phyloP scores from a whole-genome alignment of 768 basidiomycete genomes.

The Termitomyces sp. region DNA sequence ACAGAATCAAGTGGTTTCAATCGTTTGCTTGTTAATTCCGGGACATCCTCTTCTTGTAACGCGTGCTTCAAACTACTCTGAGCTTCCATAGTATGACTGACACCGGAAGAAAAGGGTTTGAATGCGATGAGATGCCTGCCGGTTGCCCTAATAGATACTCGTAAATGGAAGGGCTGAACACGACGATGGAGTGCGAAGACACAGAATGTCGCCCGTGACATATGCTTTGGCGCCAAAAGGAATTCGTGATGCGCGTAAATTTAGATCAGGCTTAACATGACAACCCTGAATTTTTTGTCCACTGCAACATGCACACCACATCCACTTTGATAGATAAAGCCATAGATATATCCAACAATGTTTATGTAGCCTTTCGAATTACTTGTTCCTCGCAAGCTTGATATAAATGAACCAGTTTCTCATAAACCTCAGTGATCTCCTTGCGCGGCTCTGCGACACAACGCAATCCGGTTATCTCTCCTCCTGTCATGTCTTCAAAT shows the following conservation, averaged over 20 bases:
- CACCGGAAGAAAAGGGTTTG: not conserved
- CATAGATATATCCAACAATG: not conserved
- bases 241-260: not conserved
- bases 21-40: slow-evolving; percentile 8
- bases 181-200: slow-evolving; percentile 1
- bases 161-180: not conserved
- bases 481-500: slow-evolving; percentile 62
- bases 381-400: slow-evolving; percentile 51
- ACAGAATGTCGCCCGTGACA: slow-evolving; percentile 8
- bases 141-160: not conserved
- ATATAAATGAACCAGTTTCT: slow-evolving; percentile 47
- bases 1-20: slow-evolving; percentile 3
- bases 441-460: slow-evolving; percentile 56
- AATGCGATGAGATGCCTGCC: not conserved
- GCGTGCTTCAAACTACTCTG: slow-evolving; percentile 9
- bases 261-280: not conserved
- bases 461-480: slow-evolving; percentile 44
- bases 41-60: not conserved
- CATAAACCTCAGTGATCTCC: slow-evolving; percentile 45
- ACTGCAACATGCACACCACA: not conserved
- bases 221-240: slow-evolving; percentile 2
- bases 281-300: not conserved
- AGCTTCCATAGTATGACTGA: slow-evolving; percentile 6
- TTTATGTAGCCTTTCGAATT: slow-evolving; percentile 17
- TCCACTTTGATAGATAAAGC: not conserved